Percentiles rank a stretch among this genome's conserved stretches.
These are phyloP conservation scores for Firmiana major DNA, from an alignment of 345 rosid species.

Conservation along the genomic window DNA sequence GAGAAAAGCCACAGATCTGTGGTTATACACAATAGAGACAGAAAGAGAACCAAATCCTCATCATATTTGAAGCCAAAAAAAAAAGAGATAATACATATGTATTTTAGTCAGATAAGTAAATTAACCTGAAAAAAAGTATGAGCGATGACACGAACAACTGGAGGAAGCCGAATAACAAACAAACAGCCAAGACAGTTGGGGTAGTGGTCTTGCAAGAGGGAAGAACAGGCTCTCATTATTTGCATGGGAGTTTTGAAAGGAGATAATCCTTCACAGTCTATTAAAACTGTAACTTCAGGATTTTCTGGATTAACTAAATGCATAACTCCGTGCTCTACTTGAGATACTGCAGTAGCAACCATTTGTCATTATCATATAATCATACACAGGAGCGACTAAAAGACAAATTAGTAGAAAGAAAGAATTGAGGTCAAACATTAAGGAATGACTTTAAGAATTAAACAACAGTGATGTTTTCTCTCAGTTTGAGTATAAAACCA, in stretches of 20 bases:
- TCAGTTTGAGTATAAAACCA: not conserved
- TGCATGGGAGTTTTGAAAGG: constrained; percentile 91
- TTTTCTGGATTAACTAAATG: constrained; percentile 52
- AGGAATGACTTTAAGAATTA: not conserved
- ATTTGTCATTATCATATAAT: not conserved
- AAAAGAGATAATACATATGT: not conserved
- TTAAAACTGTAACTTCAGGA: constrained; percentile 69
- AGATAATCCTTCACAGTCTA: constrained; percentile 87
- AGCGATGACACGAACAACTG: constrained; percentile 75
- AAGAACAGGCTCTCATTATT: constrained; percentile 76
- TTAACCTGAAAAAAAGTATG: constrained; percentile 88
- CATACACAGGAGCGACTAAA: not conserved
- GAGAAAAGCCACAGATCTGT: constrained; percentile 16
- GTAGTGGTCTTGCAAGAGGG: constrained; percentile 84
- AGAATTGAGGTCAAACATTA: not conserved
- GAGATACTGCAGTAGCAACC: constrained; percentile 64
- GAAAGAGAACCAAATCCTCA: not conserved
- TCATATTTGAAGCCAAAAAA: not conserved
- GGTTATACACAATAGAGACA: not conserved
- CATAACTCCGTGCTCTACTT: constrained; percentile 79
- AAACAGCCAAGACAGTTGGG: constrained; percentile 82
- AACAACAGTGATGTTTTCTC: not conserved
- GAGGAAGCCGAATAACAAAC: constrained; percentile 83
- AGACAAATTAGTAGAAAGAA: constrained; percentile 1
- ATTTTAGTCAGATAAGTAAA: not conserved